phyloP scores from a whole-genome alignment of 345 rosid genomes.

The Fremontodendron californicum region DNA sequence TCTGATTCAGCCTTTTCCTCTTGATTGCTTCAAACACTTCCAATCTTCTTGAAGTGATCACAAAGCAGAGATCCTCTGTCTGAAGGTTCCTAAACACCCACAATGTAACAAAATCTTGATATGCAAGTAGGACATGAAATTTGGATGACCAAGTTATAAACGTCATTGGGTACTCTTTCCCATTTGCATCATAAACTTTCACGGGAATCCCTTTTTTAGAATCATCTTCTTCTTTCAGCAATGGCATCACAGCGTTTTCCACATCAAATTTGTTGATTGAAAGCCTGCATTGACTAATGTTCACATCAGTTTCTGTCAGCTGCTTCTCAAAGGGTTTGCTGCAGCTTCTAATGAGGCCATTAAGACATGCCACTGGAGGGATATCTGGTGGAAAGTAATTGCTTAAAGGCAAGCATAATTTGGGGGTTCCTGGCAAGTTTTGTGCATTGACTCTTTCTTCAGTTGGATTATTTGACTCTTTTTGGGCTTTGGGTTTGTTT shows the following conservation, averaged over 20 bases:
- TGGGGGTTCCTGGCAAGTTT: not conserved
- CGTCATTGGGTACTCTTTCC: conserved; percentile 6
- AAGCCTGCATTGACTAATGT: not conserved
- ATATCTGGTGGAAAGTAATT: not conserved
- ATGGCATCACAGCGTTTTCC: not conserved
- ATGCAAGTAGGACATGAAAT: not conserved
- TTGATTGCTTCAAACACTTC: not conserved
- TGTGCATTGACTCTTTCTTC: not conserved
- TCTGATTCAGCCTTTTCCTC: not conserved
- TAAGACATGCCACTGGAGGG: not conserved
- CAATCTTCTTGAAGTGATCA: not conserved
- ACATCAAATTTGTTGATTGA: not conserved
- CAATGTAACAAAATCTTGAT: conserved; percentile 4
- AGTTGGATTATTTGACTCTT: not conserved
- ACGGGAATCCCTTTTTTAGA: not conserved
- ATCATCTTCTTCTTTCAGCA: not conserved
- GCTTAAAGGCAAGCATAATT: not conserved
- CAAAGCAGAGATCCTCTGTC: not conserved
- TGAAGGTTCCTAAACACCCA: not conserved
- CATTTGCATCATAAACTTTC: not conserved
- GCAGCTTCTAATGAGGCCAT: conserved; percentile 3
- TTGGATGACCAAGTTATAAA: not conserved
- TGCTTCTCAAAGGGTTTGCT: conserved; percentile 8
- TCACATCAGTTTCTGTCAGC: not conserved
- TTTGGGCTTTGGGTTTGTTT: not conserved